Base-by-base conservation (phyloP, 2,329 filamentous ascomycete genomes). In the Beauveria sp. region DNA sequence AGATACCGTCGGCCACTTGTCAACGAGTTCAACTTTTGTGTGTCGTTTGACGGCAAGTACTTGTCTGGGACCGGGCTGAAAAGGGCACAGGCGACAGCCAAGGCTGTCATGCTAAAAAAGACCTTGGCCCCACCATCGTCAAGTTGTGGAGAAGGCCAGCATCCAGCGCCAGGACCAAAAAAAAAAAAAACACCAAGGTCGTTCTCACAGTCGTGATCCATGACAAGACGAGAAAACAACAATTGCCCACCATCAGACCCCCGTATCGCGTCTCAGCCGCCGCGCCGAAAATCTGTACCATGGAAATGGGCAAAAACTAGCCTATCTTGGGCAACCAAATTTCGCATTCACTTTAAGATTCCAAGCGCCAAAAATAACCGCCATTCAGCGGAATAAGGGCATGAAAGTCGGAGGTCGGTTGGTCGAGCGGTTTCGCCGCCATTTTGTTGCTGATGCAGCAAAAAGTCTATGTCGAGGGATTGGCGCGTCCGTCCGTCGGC, bases 271-370 rank as follows among this genome's bases (percentile, higher is more conserved):
- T 43, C 38, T 40, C 40, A 5, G 4, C 6, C 7, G 40, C 51
- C 26, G 4, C 38, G 12, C 9, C 5, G 3, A 22, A 34, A 50
- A 54, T 49, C 42, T 54, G 40, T 54, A 62, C 61, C 61, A 62
- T 62, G 38, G 49, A 62, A 62, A 47, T 55, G 8, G 50, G 22
- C 43, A 42, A 62, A 62, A 62, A 59, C 20, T 59, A 60, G 61
- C 61, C 61, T 62, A 62, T 62, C 61, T 52, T 62, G 45, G 55
- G 55, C 55, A 51, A 59, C 22, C 38, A 10, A 34, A 5, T 46
- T 28, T 51, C 56, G 61, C 61, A 60, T 62, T 62, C 38, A 62
- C 61, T 62, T 62, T 62, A 62, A 62, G 54, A 62, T 62, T 62
- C 61, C 61, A 62, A 62, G 61, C 61, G 49, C 56, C 51, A 38